Evolutionary conservation across 352 stramenopile genomes (phyloP).

Genomic region (Halophytophthora batemanensis): DNA sequence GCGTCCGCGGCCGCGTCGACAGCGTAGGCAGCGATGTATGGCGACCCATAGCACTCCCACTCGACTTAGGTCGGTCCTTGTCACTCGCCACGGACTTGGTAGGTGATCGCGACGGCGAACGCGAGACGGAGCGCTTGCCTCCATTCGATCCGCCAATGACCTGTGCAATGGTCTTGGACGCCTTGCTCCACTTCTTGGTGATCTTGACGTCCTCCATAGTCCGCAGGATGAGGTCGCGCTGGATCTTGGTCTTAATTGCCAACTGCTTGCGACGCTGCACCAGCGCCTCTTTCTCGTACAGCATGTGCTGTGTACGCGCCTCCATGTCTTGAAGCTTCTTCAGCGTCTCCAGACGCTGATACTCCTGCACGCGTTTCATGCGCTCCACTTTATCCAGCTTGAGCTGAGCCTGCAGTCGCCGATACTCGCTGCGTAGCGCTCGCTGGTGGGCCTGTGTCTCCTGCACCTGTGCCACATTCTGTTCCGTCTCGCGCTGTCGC

Average conservation of each 20-base stretch:
- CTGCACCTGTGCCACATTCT: conserved; percentile 66
- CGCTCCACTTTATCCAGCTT: conserved; percentile 90
- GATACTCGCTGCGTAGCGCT: conserved; percentile 83
- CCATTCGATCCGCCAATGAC: conserved; percentile 43
- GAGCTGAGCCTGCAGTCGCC: conserved; percentile 72
- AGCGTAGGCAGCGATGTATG: conserved; percentile 45
- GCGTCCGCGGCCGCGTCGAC: conserved; percentile 15
- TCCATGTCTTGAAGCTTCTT: conserved; percentile 86
- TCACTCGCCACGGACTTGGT: conserved; percentile 18
- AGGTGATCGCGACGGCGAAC: conserved; percentile 41
- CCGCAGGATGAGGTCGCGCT: conserved; percentile 84
- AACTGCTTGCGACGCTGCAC: conserved; percentile 77
- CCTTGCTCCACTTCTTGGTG: conserved; percentile 85
- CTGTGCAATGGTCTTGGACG: conserved; percentile 74
- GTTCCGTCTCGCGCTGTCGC: conserved; percentile 65
- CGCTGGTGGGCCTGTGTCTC: conserved; percentile 69
- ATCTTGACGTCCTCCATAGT: conserved; percentile 89
- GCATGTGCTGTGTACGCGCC: conserved; percentile 75
- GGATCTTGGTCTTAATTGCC: conserved; percentile 82
- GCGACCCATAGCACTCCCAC: conserved; percentile 32
- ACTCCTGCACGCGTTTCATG: conserved; percentile 91
- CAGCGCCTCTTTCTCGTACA: conserved; percentile 78
- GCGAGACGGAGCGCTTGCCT: conserved; percentile 22
- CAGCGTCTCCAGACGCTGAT: conserved; percentile 88
- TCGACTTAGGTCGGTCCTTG: conserved; percentile 55